phyloP scores from a whole-genome alignment of 2,329 filamentous ascomycete genomes.

The Ophiocordyceps australis region DNA sequence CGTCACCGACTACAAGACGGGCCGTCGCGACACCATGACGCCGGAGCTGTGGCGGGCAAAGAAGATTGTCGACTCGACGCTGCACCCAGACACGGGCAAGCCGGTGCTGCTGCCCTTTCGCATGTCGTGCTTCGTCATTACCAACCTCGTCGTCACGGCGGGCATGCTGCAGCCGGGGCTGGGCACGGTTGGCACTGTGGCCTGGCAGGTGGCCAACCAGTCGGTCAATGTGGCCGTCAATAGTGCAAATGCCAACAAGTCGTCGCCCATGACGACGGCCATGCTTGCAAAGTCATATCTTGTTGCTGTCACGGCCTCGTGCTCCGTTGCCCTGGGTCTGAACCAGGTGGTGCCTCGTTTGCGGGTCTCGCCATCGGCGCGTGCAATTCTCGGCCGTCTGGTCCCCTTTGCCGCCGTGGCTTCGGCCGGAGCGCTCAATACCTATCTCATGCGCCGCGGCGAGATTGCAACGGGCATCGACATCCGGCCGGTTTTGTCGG shows the following conservation, averaged over 20 bases:
- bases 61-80: conserved; percentile 89
- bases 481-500: conserved; percentile 66
- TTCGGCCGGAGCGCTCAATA: conserved; percentile 78
- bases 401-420: conserved; percentile 95
- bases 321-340: conserved; percentile 80
- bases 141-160: conserved; percentile 84
- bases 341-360: conserved; percentile 80
- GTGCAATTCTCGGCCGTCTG: conserved; percentile 62
- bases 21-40: conserved; percentile 63
- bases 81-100: conserved; percentile 89
- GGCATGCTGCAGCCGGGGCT: conserved; percentile 93
- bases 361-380: conserved; percentile 59
- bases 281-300: conserved; percentile 81
- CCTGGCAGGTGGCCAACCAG: conserved; percentile 94
- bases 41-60: conserved; percentile 88
- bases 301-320: conserved; percentile 81
- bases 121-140: conserved; percentile 90
- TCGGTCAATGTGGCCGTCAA: conserved; percentile 98
- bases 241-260: conserved; percentile 95
- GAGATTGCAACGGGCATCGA: conserved; percentile 90
- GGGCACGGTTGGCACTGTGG: conserved; percentile 62
- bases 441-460: conserved; percentile 93
- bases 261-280: conserved; percentile 63
- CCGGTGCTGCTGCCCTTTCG: conserved; percentile 88
- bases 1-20: conserved; percentile 73